Conservation (phyloP, 192 early-diverging fungal species). For the Rhizoclosmatium globosum region DNA sequence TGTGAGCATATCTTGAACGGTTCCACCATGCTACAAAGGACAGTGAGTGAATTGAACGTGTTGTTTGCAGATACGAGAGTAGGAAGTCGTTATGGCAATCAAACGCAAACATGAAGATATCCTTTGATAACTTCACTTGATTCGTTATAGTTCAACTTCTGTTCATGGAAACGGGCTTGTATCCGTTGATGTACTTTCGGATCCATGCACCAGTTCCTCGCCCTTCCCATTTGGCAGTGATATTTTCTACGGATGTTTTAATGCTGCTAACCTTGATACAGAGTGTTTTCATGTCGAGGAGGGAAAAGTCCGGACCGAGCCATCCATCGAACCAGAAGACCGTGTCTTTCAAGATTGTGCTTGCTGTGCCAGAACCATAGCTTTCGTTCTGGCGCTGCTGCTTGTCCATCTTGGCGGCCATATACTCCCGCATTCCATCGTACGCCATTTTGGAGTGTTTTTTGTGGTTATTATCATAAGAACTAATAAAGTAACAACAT, state of each 20-base stretch:
- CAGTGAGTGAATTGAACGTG: constrained; percentile 22
- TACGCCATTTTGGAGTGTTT: constrained; percentile 16
- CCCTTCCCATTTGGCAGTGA: constrained; percentile 18
- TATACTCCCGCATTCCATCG: constrained; percentile 45
- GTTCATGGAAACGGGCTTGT: no score
- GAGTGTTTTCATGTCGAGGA: constrained; percentile 28
- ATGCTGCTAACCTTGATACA: constrained; percentile 12
- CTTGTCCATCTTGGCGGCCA: constrained; percentile 53
- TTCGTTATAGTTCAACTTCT: no score
- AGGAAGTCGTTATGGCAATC: no score
- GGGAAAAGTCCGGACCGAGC: neutral
- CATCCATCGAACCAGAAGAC: constrained; percentile 48
- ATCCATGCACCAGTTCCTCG: no score
- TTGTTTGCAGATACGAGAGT: neutral
- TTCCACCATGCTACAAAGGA: constrained; percentile 43
- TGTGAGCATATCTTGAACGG: constrained; percentile 41
- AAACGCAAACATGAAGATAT: no score
- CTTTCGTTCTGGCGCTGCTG: constrained; percentile 44
- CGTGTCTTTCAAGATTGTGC: constrained; percentile 33
- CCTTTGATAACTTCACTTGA: no score
- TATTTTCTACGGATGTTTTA: neutral
- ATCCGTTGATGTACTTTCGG: no score
- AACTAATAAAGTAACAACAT: neutral
- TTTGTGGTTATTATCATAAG: neutral
- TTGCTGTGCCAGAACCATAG: constrained; percentile 12